Base-by-base conservation (phyloP, 495 filamentous ascomycete species). In the Penicillium atrosanguineum region DNA sequence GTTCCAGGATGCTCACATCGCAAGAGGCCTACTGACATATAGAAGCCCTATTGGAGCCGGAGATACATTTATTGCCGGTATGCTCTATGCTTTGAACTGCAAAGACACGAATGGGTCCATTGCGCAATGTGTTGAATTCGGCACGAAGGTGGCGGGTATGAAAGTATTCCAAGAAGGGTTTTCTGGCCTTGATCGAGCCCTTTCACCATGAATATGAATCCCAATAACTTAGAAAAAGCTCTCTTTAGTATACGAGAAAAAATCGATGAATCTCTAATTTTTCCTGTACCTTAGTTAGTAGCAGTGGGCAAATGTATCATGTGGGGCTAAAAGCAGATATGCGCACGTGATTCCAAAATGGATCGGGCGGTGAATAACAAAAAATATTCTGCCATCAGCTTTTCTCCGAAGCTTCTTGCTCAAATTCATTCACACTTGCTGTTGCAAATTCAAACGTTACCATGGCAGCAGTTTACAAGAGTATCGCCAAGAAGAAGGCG, bases 401-500 rank as follows among this genome's bases (percentile, higher is more conserved):
- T 73, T 72, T 69, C 59, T 56, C 53, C 16, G 53, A 54, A 55
- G 51, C 55, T 62, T 62, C 51, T 41, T 36, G 28, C 44, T 47
- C 52, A 25, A 50, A 46, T 46, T 48, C 45, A 55, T n/a, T 44
- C 23, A 21, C 39, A 49, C 46, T 50, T 46, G 34, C 41, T 56
- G 39, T 23, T 14, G 11, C 31, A 50, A 38, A 59, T 48, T 52
- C 31, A 19, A 31, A 28, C 36, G 14, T 65, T 59, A 80, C 69
- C 52, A 98, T 98, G 94, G 89, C 93, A 18, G 79, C 93, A 19
- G 94, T 96, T 42, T 98, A 96, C 80, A 96, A 96, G 69, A 85
- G 91, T 6, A 66, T 98, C 9, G 93, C 91, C 1, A 91, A 91
- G 59, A 76, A 74, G 64, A 57, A 73, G 48, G 64, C 67, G 29